Conservation (phyloP, 208 protist species). For the Porcisia deanei region DNA sequence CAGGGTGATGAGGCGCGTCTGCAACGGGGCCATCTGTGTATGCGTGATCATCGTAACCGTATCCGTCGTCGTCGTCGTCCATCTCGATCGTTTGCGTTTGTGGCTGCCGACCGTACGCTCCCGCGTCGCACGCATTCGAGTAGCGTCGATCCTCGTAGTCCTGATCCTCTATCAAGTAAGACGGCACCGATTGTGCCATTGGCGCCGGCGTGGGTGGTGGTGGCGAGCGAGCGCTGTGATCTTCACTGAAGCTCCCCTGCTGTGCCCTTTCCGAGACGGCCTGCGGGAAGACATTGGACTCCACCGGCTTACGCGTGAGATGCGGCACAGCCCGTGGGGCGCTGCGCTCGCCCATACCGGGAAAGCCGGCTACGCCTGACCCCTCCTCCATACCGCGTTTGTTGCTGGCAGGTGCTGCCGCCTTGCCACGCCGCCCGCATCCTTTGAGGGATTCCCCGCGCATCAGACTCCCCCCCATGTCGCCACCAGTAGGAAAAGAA, state of each 20-base stretch:
- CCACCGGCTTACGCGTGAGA: conserved; percentile 26
- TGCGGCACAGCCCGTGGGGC: conserved; percentile 16
- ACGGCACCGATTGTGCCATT: conserved; percentile 3
- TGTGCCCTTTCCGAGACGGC: conserved; percentile 6
- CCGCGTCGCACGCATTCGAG: background rate
- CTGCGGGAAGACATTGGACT: conserved; percentile 37
- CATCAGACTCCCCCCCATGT: conserved; percentile 36
- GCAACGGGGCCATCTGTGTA: background rate
- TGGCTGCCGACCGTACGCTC: background rate
- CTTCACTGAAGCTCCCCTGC: background rate
- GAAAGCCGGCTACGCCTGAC: conserved; percentile 37
- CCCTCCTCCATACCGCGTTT: conserved; percentile 4
- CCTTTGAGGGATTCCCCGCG: conserved; percentile 21
- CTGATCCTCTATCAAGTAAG: conserved; percentile 13
- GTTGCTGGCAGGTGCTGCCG: background rate
- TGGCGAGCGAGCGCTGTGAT: background rate
- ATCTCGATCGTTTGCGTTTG: conserved; percentile 29
- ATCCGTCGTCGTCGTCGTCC: conserved; percentile 12
- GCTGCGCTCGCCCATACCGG: conserved; percentile 41
- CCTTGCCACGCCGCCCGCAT: conserved; percentile 16
- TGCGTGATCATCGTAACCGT: conserved; percentile 1
- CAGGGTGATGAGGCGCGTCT: background rate
- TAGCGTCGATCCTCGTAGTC: conserved; percentile 24
- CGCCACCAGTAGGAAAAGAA: conserved; percentile 1
- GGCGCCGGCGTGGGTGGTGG: background rate